Evolutionary conservation across 2,329 filamentous ascomycete species (phyloP), one percentile per base, ranked within the genome.

Genomic region (Epichloe baconii): DNA sequence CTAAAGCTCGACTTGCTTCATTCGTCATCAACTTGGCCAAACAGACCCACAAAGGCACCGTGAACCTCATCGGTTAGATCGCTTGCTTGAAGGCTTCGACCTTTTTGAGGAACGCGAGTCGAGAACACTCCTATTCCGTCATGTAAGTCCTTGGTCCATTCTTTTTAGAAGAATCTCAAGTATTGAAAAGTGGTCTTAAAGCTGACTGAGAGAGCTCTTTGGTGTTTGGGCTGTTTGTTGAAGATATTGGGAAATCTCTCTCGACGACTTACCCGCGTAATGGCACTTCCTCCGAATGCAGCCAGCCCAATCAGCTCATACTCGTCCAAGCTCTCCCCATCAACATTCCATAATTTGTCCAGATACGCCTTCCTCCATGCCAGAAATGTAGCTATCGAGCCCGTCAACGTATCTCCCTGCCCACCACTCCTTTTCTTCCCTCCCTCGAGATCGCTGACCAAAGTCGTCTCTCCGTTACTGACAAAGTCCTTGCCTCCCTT

Each of bases 361-460:
- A 88, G 73, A 66, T 98, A 98, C 21, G 88, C 88, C 64, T 83
- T 83, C 54, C 91, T 77, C 83, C 91, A 98, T 1, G 81, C 90
- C 56, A 97, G 68, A 58, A 98, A 81, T 3, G 93, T 97, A 1
- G 86, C 93, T 57, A 98, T 72, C 36, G 83, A 83, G 1, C 93
- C 93, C 0, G 93, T 97, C 57, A 98, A 72, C 4, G 93, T 97
- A 69, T 98, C 93, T 2, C 93, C 93, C 69, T 98, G 93, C 0
- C 93, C 93, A 46, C 91, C 93, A 52, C 87, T 91, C 57, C 93
- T 77, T 78, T 98, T 98, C 66, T 82, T 69, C 1, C 91, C 91
- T 8, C 93, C 93, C 61, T 80, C 70, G 3, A 90, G 69, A 58
- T 95, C 89, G 26, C 84, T 86, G 0, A 85, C 71, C 26, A 90